Base-by-base conservation (phyloP, 208 protist species). In the Strigomonas culicis region DNA sequence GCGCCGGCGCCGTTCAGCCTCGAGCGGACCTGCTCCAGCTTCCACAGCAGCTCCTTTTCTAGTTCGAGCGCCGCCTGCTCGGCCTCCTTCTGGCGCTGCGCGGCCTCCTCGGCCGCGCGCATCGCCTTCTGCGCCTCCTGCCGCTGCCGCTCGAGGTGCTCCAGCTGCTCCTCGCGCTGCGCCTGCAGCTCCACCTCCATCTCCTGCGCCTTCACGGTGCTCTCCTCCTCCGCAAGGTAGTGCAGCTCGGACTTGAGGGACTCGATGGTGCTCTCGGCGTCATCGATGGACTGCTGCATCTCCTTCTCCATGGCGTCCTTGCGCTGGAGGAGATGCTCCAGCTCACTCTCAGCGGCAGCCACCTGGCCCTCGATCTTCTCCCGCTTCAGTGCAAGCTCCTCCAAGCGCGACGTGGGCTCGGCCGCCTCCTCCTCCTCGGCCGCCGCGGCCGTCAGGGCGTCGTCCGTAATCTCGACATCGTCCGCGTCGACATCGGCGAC, bases 31-130 rank as follows among this genome's bases (percentile, higher is more conserved):
- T 86, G 77, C 17, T 66, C 53, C 60, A 90, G 66, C 63, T 85
- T 79, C 32, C 68, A 68, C 62, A 84, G 67, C 49, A 94, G 77
- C 58, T 90, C 80, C 50, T 59, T 58, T 70, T 95, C 86, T 50
- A 77, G 73, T 24, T 70, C 74, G 6, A 86, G 58, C 4, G 86
- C 82, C 46, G 76, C 82, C 30, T 74, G 71, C 59, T 95, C 89
- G 15, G 74, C 82, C 59, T 77, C 55, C 43, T 60, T 72, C 66
- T 92, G 89, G 22, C 77, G 79, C 67, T 75, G 75, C 30, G 86
- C 25, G 17, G 83, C 84, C 39, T 78, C 59, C 25, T 82, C 74
- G 2, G 85, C 89, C 57, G 82, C 83, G 27, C 76, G 65, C 64
- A 89, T 79, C 22, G 81, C 81, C 36, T 82, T 19, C 19, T 78